Percentiles rank a stretch among this genome's conserved stretches.
Evolutionary conservation across 2,329 filamentous ascomycete species (phyloP).

Genomic region (Pyrenophora graminea): DNA sequence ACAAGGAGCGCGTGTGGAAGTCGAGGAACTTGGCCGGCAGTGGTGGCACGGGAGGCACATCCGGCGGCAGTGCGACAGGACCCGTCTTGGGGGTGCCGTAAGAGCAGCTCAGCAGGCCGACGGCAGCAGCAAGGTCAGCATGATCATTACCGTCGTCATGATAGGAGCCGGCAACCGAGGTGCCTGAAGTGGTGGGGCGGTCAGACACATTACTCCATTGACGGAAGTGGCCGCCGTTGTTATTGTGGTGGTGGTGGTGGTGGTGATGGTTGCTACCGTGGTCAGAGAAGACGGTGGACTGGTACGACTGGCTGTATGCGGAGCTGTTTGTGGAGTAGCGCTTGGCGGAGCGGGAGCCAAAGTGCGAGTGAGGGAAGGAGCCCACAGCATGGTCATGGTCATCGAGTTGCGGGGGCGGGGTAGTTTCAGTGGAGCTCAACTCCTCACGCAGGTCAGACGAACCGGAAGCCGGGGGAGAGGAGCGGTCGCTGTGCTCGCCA

Average conservation of each 20-base stretch:
- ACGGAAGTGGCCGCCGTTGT: conserved; percentile 64
- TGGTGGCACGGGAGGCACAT: conserved; percentile 85
- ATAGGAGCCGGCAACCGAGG: conserved; percentile 65
- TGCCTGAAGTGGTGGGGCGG: conserved; percentile 73
- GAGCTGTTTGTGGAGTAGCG: conserved; percentile 55
- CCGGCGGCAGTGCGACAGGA: conserved; percentile 65
- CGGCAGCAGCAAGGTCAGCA: conserved; percentile 83
- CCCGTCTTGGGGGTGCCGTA: conserved; percentile 78
- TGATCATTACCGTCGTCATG: conserved; percentile 70
- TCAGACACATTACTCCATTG: conserved; percentile 71
- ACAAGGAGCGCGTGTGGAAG: conserved; percentile 57
- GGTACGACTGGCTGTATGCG: conserved; percentile 75
- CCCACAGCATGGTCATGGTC: conserved; percentile 64
- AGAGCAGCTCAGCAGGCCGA: conserved; percentile 88
- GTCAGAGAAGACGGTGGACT: conserved; percentile 68
- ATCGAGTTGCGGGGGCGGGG: conserved; percentile 80
- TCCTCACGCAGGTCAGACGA: conserved; percentile 76
- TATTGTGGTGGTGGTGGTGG: conserved; percentile 50
- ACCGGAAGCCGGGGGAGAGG: conserved; percentile 80
- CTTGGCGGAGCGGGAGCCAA: conserved; percentile 45
- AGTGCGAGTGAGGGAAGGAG: conserved; percentile 47
- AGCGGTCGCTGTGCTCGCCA: conserved; percentile 73
- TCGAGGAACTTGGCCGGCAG: conserved; percentile 79
- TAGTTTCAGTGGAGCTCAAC: conserved; percentile 87
- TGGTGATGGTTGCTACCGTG: conserved; percentile 51